These are phyloP conservation scores for Biscogniauxia marginata DNA, from an alignment of 2,329 filamentous ascomycete species.

Conservation along the genomic window DNA sequence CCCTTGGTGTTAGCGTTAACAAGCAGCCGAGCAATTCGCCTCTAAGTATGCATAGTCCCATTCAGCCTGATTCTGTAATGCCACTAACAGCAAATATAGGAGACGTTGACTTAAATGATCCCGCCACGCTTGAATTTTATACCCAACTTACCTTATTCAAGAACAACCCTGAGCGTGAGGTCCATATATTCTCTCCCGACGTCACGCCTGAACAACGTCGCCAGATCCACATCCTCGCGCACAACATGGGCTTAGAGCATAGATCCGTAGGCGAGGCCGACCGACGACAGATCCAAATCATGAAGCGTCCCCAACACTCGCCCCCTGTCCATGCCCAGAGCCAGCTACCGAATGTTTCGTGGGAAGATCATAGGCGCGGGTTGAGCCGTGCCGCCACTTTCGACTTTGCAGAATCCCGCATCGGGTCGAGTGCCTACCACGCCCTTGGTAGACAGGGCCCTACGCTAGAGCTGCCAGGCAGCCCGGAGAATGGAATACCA, in stretches of 20 bases:
- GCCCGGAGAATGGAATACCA: conserved; percentile 63
- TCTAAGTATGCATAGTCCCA: conserved; percentile 39
- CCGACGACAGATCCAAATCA: conserved; percentile 86
- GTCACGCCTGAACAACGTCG: conserved; percentile 82
- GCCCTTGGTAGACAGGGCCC: conserved; percentile 78
- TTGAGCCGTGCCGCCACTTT: conserved; percentile 95
- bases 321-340: conserved; percentile 56
- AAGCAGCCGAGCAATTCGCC: conserved; percentile 56
- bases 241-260: conserved; percentile 91
- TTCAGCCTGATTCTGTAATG: conserved; percentile 1
- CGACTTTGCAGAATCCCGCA: conserved; percentile 78
- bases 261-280: conserved; percentile 86
- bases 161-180: conserved; percentile 72
- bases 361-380: conserved; percentile 77
- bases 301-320: conserved; percentile 61
- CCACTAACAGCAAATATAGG: conserved; percentile 29
- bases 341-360: conserved; percentile 58
- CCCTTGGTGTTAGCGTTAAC: conserved; percentile 64
- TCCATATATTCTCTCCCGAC: conserved; percentile 78
- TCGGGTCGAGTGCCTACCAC: conserved; percentile 68
- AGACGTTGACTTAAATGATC: conserved; percentile 90
- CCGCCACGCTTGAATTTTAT: conserved; percentile 82
- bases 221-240: conserved; percentile 89
- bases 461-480: conserved; percentile 85
- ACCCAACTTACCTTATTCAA: conserved; percentile 89